These are phyloP conservation scores for Mediolabrus comicus DNA, from an alignment of 108 stramenopile genomes.

Conservation along the genomic window DNA sequence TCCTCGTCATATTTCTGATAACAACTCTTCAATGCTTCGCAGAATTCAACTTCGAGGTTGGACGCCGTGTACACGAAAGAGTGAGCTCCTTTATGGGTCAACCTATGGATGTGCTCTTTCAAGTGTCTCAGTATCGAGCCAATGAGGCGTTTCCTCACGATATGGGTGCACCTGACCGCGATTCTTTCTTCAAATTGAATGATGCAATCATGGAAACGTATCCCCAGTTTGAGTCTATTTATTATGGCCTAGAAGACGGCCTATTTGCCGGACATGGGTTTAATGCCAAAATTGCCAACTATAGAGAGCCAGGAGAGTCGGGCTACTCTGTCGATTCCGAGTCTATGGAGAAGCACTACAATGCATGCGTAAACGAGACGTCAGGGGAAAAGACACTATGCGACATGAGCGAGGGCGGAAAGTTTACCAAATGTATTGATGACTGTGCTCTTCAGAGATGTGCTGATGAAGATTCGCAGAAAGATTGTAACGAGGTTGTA, in stretches of 20 bases:
- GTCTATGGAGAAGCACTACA: neutral
- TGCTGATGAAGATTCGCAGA: neutral
- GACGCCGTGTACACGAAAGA: neutral
- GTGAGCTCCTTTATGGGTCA: neutral
- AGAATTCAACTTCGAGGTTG: slow-evolving; percentile 20
- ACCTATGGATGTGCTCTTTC: neutral
- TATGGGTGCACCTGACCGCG: slow-evolving; percentile 8
- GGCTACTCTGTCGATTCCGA: slow-evolving; percentile 15
- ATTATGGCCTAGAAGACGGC: slow-evolving; percentile 34
- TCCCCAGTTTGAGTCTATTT: slow-evolving; percentile 8
- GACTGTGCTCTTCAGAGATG: slow-evolving; percentile 6
- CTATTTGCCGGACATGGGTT: slow-evolving; percentile 11
- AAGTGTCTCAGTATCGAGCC: neutral
- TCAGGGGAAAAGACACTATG: slow-evolving; percentile 1
- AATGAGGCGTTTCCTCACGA: slow-evolving; percentile 1
- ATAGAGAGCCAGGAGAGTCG: slow-evolving; percentile 13
- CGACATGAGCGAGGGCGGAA: neutral
- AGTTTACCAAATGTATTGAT: slow-evolving; percentile 13
- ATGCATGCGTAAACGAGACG: slow-evolving; percentile 7
- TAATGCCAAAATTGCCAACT: neutral
- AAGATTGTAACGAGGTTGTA: too few species aligned
- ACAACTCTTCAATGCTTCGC: too few species aligned
- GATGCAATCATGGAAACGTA: slow-evolving; percentile 8
- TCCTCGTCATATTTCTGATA: too few species aligned
- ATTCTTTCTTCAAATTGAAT: neutral